phyloP scores from a whole-genome alignment of 306 rosid genomes.

The Quercus wislizeni region DNA sequence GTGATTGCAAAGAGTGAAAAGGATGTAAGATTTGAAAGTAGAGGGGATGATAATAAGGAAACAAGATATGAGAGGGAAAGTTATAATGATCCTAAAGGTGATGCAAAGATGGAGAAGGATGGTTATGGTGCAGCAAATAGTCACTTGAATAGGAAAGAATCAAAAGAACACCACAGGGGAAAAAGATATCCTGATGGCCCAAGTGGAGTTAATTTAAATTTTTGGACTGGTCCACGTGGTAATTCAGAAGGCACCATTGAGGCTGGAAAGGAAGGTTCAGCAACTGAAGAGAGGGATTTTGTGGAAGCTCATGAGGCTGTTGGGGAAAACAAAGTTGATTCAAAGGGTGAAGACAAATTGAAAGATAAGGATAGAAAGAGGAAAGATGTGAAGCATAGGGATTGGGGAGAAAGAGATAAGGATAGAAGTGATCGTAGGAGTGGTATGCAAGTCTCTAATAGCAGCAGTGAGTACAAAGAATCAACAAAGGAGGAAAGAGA shows the following conservation, averaged over 20 bases:
- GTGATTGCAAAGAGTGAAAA: slow-evolving; percentile 60
- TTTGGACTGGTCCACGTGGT: slow-evolving; percentile 58
- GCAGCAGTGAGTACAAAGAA: slow-evolving; percentile 62
- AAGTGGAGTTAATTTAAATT: slow-evolving; percentile 43
- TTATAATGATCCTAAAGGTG: slow-evolving; percentile 60
- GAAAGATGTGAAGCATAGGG: slow-evolving; percentile 74
- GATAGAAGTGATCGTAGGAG: slow-evolving; percentile 78
- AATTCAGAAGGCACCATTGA: slow-evolving; percentile 53
- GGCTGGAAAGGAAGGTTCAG: slow-evolving; percentile 54
- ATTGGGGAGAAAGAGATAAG: slow-evolving; percentile 87
- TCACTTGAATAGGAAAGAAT: slow-evolving; percentile 77
- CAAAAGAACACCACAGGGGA: slow-evolving; percentile 69
- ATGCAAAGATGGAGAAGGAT: slow-evolving; percentile 57
- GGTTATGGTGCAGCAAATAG: slow-evolving; percentile 39
- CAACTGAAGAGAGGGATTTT: slow-evolving; percentile 57
- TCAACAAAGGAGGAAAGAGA: slow-evolving; percentile 73
- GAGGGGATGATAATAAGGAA: slow-evolving; percentile 72
- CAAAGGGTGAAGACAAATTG: slow-evolving; percentile 75
- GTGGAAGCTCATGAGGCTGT: slow-evolving; percentile 69
- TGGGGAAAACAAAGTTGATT: slow-evolving; percentile 79
- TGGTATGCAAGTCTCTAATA: slow-evolving; percentile 49
- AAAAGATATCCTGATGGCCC: slow-evolving; percentile 65
- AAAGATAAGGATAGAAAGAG: slow-evolving; percentile 87
- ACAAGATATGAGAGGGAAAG: slow-evolving; percentile 59
- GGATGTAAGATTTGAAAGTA: slow-evolving; percentile 56